phyloP scores from a whole-genome alignment of 768 basidiomycete species.

The Rhodotorula babjevae region DNA sequence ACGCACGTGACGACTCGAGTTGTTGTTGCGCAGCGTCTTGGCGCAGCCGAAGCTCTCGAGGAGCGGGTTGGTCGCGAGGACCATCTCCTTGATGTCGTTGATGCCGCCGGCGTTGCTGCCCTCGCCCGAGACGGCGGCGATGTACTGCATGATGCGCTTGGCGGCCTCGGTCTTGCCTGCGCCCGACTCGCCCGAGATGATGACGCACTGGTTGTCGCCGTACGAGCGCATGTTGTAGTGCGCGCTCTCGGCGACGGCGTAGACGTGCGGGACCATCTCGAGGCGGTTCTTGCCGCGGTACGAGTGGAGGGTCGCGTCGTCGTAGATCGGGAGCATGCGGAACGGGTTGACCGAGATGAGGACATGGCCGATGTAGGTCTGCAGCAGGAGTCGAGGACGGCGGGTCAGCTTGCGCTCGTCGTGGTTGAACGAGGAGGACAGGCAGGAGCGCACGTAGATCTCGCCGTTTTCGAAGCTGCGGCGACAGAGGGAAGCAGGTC shows the following conservation, averaged over 20 bases:
- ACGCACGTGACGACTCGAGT: constrained; percentile 93
- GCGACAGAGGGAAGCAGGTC: neutral
- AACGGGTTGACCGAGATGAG: constrained; percentile 99
- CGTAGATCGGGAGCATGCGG: constrained; percentile 86
- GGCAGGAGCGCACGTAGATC: constrained; percentile 60
- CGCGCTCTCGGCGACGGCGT: constrained; percentile 89
- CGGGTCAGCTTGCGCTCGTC: neutral
- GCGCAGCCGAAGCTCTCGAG: constrained; percentile 98
- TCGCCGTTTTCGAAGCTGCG: constrained; percentile 66
- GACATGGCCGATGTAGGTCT: constrained; percentile 96
- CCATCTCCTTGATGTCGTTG: constrained; percentile 99
- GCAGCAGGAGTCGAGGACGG: neutral
- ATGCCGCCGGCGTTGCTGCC: constrained; percentile 55
- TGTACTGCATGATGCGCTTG: constrained; percentile 99
- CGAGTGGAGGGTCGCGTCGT: constrained; percentile 72
- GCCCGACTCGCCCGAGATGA: constrained; percentile 97
- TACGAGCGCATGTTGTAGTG: constrained; percentile 99
- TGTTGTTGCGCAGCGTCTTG: constrained; percentile 97
- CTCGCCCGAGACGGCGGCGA: constrained; percentile 75
- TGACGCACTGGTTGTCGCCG: constrained; percentile 98
- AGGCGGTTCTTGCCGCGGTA: constrained; percentile 97
- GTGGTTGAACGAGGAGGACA: neutral
- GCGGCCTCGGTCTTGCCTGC: constrained; percentile 99
- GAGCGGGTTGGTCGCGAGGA: constrained; percentile 92
- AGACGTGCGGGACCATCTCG: constrained; percentile 97